Percentiles rank a stretch among this genome's conserved stretches.
Conservation (phyloP, 371 early-diverging fungal species). For the Mortierella sp. region DNA sequence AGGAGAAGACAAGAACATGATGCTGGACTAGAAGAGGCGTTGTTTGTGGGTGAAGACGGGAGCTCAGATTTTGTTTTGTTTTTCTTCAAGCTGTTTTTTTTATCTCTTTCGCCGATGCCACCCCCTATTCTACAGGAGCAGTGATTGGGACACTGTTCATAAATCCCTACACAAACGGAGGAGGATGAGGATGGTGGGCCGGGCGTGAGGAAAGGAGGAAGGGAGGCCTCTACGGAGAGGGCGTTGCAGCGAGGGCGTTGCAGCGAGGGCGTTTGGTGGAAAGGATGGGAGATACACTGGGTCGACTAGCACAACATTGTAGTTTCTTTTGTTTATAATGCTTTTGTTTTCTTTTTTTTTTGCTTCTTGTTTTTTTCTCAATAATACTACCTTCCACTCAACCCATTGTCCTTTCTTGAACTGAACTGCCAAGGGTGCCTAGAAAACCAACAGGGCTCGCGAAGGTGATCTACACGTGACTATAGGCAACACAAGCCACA, state of each 20-base stretch:
- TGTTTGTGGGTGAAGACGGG: too few species aligned
- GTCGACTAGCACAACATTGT: background rate
- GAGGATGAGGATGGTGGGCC: background rate
- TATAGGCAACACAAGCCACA: background rate
- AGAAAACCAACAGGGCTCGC: background rate
- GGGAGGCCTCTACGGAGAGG: background rate
- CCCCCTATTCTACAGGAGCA: background rate
- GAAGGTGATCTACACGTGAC: slow-evolving; percentile 9
- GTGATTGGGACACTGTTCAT: background rate
- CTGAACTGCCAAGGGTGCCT: too few species aligned
- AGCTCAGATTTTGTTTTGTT: slow-evolving; percentile 9
- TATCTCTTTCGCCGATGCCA: slow-evolving; percentile 12
- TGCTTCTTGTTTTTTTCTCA: background rate
- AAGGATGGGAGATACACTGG: background rate
- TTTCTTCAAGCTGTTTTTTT: background rate
- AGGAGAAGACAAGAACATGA: background rate
- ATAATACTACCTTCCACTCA: background rate
- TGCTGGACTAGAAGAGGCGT: too few species aligned
- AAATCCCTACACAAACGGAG: background rate
- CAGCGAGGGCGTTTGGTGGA: background rate
- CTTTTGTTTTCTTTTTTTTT: background rate
- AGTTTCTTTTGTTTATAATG: background rate
- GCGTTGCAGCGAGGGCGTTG: background rate
- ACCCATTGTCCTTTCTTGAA: background rate
- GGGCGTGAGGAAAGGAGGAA: background rate